Percentiles rank a stretch among this genome's conserved stretches.
Evolutionary conservation across 1,139 yeast species (phyloP).

Genomic region (Blastobotrys ciferrii): DNA sequence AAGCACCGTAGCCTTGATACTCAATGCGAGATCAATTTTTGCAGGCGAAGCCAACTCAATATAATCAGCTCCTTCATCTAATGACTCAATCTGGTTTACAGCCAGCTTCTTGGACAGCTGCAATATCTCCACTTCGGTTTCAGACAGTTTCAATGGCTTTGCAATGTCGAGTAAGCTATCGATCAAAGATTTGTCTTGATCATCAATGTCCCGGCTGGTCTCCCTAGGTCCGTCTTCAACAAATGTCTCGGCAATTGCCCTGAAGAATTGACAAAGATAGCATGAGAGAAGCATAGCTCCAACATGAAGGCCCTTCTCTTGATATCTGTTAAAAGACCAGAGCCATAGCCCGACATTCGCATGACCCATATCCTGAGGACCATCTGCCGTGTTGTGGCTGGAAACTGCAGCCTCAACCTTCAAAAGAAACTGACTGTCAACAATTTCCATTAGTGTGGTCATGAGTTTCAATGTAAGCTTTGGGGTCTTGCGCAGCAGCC

Average conservation of each 20-base stretch:
- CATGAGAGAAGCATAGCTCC: conserved; percentile 32
- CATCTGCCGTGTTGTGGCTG: background rate
- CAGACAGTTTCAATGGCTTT: conserved; percentile 10
- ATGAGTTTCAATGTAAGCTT: conserved; percentile 15
- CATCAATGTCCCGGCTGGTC: background rate
- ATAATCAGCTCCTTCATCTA: conserved; percentile 47
- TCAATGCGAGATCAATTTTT: conserved; percentile 43
- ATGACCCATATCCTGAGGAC: background rate
- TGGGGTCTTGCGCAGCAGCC: background rate
- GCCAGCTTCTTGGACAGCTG: conserved; percentile 35
- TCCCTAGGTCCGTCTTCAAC: conserved; percentile 17
- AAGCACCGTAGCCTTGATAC: conserved; percentile 44
- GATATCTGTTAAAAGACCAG: conserved; percentile 23
- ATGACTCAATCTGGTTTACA: conserved; percentile 33
- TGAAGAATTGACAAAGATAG: conserved; percentile 28
- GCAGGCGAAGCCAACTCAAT: conserved; percentile 43
- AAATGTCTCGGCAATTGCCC: conserved; percentile 25
- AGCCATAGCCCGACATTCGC: conserved; percentile 22
- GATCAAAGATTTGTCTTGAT: conserved; percentile 9
- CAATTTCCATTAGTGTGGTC: conserved; percentile 19
- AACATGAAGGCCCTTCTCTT: conserved; percentile 25
- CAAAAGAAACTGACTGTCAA: conserved; percentile 36
- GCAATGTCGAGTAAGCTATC: conserved; percentile 20
- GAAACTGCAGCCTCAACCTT: conserved; percentile 37
- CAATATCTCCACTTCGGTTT: conserved; percentile 25